These are phyloP conservation scores for Pleurotus ostreatus DNA, from an alignment of 768 basidiomycete genomes.

Conservation along the genomic window DNA sequence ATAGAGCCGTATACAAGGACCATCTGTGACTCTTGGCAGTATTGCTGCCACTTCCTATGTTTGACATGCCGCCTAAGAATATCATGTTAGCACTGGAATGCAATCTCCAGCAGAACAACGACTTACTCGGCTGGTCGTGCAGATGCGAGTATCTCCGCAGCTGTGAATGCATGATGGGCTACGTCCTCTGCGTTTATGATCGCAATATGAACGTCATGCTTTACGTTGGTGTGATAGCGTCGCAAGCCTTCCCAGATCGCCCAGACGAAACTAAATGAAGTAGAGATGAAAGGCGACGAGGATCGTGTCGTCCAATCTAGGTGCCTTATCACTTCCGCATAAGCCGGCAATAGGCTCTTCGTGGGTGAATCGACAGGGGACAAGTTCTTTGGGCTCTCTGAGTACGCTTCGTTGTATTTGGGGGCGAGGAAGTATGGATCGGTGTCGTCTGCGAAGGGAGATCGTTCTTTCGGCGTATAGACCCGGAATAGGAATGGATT, in stretches of 20 bases:
- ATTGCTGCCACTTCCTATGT: constrained; percentile 76
- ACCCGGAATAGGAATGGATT: constrained; percentile 81
- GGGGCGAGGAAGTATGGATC: constrained; percentile 70
- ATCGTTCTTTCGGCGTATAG: constrained; percentile 65
- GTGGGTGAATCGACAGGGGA: constrained; percentile 19
- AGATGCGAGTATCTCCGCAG: constrained; percentile 57
- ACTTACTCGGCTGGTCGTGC: constrained; percentile 53
- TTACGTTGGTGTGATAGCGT: constrained; percentile 67
- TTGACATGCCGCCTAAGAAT: constrained; percentile 48
- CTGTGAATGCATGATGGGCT: constrained; percentile 55
- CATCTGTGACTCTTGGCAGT: constrained; percentile 71
- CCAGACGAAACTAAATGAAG: constrained; percentile 81
- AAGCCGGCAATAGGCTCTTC: constrained; percentile 31
- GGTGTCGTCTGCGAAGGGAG: constrained; percentile 46
- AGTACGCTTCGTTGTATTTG: constrained; percentile 51
- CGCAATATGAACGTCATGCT: constrained; percentile 76
- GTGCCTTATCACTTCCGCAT: constrained; percentile 61
- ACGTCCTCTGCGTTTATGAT: constrained; percentile 69
- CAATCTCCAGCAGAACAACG: background rate
- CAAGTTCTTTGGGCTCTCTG: constrained; percentile 28
- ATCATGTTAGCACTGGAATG: background rate
- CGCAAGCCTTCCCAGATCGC: constrained; percentile 78
- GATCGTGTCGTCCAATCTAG: constrained; percentile 79
- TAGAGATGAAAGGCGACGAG: constrained; percentile 65
- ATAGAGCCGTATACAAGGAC: constrained; percentile 70